A percentile compares a stretch with the other conserved stretches of the same genome.
These are phyloP conservation scores for Pleurotus tuber-regium DNA, from an alignment of 768 basidiomycete genomes.

Conservation along the genomic window DNA sequence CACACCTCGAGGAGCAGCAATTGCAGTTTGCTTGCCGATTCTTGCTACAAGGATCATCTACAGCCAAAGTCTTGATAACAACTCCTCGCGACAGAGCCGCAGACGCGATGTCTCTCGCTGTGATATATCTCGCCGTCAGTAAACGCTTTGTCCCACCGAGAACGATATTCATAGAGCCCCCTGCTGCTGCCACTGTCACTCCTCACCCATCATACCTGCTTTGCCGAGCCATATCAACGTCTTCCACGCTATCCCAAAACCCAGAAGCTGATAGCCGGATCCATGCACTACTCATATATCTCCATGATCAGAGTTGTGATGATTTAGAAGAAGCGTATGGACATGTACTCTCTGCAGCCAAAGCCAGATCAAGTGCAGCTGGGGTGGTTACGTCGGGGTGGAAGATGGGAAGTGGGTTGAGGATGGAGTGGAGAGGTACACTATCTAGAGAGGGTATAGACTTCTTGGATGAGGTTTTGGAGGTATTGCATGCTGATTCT, in stretches of 20 bases:
- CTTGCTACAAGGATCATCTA: not conserved
- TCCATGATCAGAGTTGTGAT: slow-evolving; percentile 4
- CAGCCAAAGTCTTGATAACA: slow-evolving; percentile 3
- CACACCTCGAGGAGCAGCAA: slow-evolving; percentile 7
- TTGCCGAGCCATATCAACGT: not conserved
- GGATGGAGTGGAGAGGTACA: slow-evolving; percentile 8
- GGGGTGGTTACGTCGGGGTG: slow-evolving; percentile 53
- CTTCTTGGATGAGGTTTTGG: slow-evolving; percentile 4
- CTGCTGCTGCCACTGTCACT: not conserved
- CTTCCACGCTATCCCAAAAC: not conserved
- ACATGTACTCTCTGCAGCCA: slow-evolving; percentile 22
- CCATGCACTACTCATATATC: slow-evolving; percentile 1
- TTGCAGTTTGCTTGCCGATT: slow-evolving; percentile 2
- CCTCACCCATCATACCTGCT: slow-evolving; percentile 6
- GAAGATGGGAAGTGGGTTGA: slow-evolving; percentile 3
- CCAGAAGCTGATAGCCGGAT: not conserved
- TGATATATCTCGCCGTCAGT: slow-evolving; percentile 3
- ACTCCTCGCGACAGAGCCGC: slow-evolving; percentile 1
- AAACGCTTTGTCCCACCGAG: not conserved
- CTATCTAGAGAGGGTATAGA: slow-evolving; percentile 5
- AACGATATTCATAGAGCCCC: not conserved
- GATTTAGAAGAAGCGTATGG: slow-evolving; percentile 7
- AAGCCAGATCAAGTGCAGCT: slow-evolving; percentile 62
- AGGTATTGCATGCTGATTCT: not conserved
- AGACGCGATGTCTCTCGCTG: slow-evolving; percentile 6